These are phyloP conservation scores for Rhynchospora tenuis DNA, from an alignment of 176 grass and related monocot genomes.

Conservation along the genomic window DNA sequence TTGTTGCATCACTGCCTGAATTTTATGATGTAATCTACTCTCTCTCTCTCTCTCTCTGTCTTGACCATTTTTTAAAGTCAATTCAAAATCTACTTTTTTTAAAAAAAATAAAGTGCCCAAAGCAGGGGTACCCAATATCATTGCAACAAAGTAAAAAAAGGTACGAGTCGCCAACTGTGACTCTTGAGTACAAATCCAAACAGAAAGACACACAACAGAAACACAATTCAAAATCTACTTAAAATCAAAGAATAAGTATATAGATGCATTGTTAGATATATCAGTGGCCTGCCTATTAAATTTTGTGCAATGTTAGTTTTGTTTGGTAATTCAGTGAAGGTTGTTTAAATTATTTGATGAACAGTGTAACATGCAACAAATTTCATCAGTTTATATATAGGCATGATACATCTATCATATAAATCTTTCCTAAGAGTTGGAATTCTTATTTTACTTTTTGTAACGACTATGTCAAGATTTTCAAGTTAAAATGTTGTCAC, in stretches of 20 bases:
- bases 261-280: background rate
- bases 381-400: background rate
- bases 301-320: background rate
- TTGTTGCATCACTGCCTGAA: conserved; percentile 91
- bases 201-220: too few relatives aligned
- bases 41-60: conserved; percentile 3
- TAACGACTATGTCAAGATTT: background rate
- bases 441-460: background rate
- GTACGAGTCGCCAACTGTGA: too few relatives aligned
- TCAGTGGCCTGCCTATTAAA: background rate
- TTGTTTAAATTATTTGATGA: background rate
- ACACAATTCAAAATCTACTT: too few relatives aligned
- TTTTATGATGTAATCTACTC: conserved; percentile 56
- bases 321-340: background rate
- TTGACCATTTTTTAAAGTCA: too few relatives aligned
- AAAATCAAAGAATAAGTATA: background rate
- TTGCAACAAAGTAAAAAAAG: too few relatives aligned
- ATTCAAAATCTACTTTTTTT: too few relatives aligned
- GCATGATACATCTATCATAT: background rate
- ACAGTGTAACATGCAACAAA: background rate
- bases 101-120: too few relatives aligned
- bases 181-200: too few relatives aligned
- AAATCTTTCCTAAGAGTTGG: background rate
- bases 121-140: too few relatives aligned
- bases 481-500: background rate